Evolutionary conservation across 345 rosid species (phyloP).

Genomic region (Barbarea vulgaris): DNA sequence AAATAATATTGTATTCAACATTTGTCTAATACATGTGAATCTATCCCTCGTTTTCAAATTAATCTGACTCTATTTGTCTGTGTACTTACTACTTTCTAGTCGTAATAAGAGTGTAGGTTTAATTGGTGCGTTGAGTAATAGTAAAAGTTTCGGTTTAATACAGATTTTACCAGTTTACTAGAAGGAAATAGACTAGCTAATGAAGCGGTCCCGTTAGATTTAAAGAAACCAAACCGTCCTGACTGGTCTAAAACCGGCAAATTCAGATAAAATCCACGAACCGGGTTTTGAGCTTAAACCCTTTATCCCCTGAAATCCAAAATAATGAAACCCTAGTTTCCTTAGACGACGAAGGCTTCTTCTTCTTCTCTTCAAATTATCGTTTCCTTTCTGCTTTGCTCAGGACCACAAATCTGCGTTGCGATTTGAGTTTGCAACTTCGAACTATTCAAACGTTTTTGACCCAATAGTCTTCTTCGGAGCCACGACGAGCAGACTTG

Average conservation of each 20-base stretch:
- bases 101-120: too few species aligned
- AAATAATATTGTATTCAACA: conserved; percentile 11
- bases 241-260: neutral
- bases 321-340: conserved; percentile 5
- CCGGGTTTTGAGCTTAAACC: conserved; percentile 12
- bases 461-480: neutral
- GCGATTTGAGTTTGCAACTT: neutral
- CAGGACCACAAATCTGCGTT: neutral
- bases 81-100: neutral
- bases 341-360: neutral
- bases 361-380: neutral
- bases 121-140: too few species aligned
- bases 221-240: neutral
- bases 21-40: neutral
- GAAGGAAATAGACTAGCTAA: neutral
- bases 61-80: neutral
- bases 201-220: neutral
- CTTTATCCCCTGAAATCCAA: neutral
- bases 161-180: too few species aligned
- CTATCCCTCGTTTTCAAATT: neutral
- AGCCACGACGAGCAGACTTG: conserved; percentile 34
- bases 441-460: neutral
- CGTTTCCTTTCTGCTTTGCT: neutral
- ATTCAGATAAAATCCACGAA: neutral
- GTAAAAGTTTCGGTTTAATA: neutral